These are phyloP conservation scores for Paragyromitra xinjiangensis DNA, from an alignment of 495 filamentous ascomycete genomes.

Conservation along the genomic window DNA sequence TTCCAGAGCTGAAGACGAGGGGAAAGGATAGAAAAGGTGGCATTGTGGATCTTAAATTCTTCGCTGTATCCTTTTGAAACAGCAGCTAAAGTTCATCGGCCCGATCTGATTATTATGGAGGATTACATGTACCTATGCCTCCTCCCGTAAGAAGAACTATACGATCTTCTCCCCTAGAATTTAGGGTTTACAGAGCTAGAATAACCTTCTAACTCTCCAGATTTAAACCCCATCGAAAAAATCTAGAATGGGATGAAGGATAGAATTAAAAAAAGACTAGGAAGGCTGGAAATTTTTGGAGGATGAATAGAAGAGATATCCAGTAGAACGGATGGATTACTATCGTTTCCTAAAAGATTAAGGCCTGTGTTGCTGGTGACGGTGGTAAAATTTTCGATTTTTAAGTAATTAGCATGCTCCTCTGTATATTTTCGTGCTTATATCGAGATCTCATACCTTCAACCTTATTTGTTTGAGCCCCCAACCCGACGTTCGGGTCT, in stretches of 20 bases:
- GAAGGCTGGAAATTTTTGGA: background rate
- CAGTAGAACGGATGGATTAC: background rate
- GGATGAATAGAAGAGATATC: background rate
- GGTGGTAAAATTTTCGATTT: background rate
- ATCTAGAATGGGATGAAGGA: background rate
- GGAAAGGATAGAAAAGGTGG: background rate
- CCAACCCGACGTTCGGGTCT: too few relatives aligned
- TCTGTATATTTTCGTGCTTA: too few relatives aligned
- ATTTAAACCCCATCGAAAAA: conserved; percentile 3
- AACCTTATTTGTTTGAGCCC: too few relatives aligned
- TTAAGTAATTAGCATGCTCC: background rate
- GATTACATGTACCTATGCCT: background rate
- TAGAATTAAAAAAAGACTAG: background rate
- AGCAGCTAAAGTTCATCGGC: background rate
- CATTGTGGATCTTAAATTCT: background rate
- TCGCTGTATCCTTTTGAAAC: background rate
- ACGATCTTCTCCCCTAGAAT: background rate
- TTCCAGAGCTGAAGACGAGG: background rate
- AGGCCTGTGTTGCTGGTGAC: conserved; percentile 8
- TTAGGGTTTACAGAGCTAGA: background rate
- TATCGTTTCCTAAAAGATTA: background rate
- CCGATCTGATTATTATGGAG: conserved; percentile 1
- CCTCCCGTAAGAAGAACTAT: background rate
- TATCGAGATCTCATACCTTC: too few relatives aligned
- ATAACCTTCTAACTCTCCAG: background rate